Percentiles rank a stretch among this genome's conserved stretches.
Conservation (phyloP, 176 grass and related monocot genomes). For the Olyra latifolia region DNA sequence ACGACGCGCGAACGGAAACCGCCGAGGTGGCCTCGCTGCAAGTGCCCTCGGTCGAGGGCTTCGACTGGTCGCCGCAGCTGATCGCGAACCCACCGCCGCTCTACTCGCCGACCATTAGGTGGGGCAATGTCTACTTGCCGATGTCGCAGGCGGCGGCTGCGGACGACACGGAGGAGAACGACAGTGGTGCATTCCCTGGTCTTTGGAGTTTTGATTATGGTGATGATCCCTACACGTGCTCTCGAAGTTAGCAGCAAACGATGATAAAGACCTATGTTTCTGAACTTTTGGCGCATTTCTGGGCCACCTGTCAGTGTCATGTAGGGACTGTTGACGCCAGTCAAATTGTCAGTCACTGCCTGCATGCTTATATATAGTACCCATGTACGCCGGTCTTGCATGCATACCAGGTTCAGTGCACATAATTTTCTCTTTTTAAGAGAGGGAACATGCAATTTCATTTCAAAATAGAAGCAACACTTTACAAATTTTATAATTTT, state of each 20-base stretch:
- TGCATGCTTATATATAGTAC: too few relatives aligned
- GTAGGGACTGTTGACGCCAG: too few relatives aligned
- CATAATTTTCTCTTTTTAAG: too few relatives aligned
- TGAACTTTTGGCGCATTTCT: not conserved
- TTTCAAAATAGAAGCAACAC: too few relatives aligned
- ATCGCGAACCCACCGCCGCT: not conserved
- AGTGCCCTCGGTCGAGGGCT: not conserved
- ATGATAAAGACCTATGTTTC: too few relatives aligned
- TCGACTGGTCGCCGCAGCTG: slow-evolving; percentile 11
- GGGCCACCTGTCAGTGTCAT: too few relatives aligned
- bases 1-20: too few relatives aligned
- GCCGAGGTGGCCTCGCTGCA: not conserved
- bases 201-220: slow-evolving; percentile 8
- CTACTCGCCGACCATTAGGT: not conserved
- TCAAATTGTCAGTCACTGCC: too few relatives aligned
- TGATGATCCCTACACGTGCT: not conserved
- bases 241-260: not conserved
- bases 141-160: not conserved
- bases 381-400: too few relatives aligned
- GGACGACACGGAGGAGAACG: slow-evolving; percentile 9
- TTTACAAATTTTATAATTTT: too few relatives aligned
- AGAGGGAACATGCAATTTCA: too few relatives aligned
- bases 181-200: not conserved
- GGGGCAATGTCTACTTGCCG: not conserved
- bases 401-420: too few relatives aligned